Conservation (phyloP, 805 yeast species). For the Lipomyces kockii region DNA sequence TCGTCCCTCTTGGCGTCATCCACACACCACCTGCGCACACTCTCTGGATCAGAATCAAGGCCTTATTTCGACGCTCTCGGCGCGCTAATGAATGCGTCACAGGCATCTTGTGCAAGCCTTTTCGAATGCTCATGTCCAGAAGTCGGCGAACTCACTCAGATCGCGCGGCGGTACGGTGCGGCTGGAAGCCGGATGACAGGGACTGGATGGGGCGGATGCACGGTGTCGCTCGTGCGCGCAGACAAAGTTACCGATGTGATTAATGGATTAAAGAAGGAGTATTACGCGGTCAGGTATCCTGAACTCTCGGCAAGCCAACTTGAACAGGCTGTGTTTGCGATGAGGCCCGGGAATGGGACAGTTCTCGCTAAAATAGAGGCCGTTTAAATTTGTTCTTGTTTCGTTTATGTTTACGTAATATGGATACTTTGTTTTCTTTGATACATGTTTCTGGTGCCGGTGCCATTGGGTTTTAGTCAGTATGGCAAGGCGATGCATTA, state of each 20-base stretch:
- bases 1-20: conserved; percentile 27
- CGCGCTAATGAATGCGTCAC: conserved; percentile 62
- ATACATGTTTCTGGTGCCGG: not conserved
- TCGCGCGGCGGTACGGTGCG: conserved; percentile 62
- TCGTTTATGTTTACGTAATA: not conserved
- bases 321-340: conserved; percentile 19
- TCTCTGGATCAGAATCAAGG: conserved; percentile 40
- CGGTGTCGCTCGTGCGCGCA: conserved; percentile 60
- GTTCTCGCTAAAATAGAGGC: conserved; percentile 4
- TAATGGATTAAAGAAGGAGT: conserved; percentile 20
- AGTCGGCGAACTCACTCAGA: conserved; percentile 56
- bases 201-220: conserved; percentile 79
- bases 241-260: conserved; percentile 21
- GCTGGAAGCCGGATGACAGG: conserved; percentile 76
- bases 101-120: conserved; percentile 54
- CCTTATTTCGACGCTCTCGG: conserved; percentile 56
- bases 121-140: conserved; percentile 63
- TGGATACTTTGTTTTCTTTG: not conserved
- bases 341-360: conserved; percentile 26
- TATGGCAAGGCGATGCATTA: not conserved
- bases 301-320: conserved; percentile 9
- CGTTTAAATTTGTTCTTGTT: not conserved
- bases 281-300: conserved; percentile 18
- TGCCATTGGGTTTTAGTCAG: not conserved
- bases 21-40: conserved; percentile 43